Conservation (phyloP, 2,329 filamentous ascomycete genomes). For the Aspergillus pseudoviridinutans region DNA sequence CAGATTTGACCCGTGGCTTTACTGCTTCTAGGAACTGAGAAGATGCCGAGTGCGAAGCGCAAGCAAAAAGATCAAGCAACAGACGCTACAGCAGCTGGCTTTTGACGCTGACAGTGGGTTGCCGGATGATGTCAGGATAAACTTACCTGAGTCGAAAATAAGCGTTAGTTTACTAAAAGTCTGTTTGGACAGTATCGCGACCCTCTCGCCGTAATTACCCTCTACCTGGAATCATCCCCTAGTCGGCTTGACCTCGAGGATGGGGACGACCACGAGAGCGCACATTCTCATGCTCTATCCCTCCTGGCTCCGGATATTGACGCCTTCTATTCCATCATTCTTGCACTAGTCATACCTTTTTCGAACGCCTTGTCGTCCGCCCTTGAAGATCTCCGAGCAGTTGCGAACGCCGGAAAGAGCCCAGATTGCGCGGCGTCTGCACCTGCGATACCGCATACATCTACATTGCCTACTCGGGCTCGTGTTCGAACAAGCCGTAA, state of each 20-base stretch:
- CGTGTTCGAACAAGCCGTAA: slow-evolving; percentile 11
- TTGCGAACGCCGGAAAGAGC: slow-evolving; percentile 17
- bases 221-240: slow-evolving; percentile 34
- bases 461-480: slow-evolving; percentile 11
- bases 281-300: slow-evolving; percentile 25
- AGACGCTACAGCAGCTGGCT: slow-evolving; percentile 28
- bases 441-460: slow-evolving; percentile 3
- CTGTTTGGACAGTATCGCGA: slow-evolving; percentile 28
- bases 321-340: slow-evolving; percentile 30
- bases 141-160: not conserved
- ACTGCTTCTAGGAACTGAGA: slow-evolving; percentile 30
- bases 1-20: not conserved
- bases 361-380: slow-evolving; percentile 23
- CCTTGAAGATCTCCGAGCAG: slow-evolving; percentile 25
- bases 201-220: slow-evolving; percentile 30
- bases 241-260: slow-evolving; percentile 17
- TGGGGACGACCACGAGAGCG: slow-evolving; percentile 10
- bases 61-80: slow-evolving; percentile 33
- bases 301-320: slow-evolving; percentile 35
- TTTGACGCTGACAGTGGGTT: slow-evolving; percentile 30
- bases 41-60: slow-evolving; percentile 28
- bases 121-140: slow-evolving; percentile 29
- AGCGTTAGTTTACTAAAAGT: slow-evolving; percentile 1
- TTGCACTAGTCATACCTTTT: slow-evolving; percentile 20
- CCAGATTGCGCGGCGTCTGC: slow-evolving; percentile 1